phyloP scores from a whole-genome alignment of 352 stramenopile species.

The Aphanomyces euteiches region DNA sequence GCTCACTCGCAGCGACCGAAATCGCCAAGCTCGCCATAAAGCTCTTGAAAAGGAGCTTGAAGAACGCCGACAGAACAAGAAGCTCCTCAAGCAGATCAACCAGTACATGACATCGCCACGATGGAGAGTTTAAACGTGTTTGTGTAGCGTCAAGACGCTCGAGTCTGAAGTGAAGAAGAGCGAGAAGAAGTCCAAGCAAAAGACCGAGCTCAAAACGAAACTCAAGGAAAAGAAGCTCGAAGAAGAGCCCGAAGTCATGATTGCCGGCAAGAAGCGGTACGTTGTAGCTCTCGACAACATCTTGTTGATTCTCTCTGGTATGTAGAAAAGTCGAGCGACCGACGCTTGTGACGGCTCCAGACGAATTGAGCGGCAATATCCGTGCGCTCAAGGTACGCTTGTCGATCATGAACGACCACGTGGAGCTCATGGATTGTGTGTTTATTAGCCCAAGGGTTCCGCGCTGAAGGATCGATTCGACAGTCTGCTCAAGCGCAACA shows the following conservation, averaged over 20 bases:
- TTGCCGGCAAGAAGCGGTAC: conserved; percentile 72
- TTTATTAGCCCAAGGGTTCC: conserved; percentile 56
- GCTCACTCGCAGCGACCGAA: conserved; percentile 65
- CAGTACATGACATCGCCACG: conserved; percentile 41
- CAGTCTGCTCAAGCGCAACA: conserved; percentile 83
- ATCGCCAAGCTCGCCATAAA: conserved; percentile 77
- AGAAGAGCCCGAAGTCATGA: conserved; percentile 62
- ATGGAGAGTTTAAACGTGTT: neutral
- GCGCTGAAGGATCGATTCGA: conserved; percentile 79
- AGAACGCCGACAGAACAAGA: conserved; percentile 45
- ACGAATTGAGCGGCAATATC: conserved; percentile 77
- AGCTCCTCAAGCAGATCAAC: conserved; percentile 84
- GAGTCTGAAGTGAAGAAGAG: conserved; percentile 32
- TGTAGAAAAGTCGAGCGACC: conserved; percentile 69
- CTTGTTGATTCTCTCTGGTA: neutral
- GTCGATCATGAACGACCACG: neutral
- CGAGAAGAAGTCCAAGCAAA: conserved; percentile 60
- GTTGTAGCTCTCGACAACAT: conserved; percentile 1
- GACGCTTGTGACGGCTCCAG: conserved; percentile 66
- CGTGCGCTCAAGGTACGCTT: conserved; percentile 48
- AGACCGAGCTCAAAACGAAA: conserved; percentile 73
- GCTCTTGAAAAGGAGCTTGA: conserved; percentile 71
- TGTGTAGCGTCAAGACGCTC: conserved; percentile 25
- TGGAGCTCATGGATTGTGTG: neutral
- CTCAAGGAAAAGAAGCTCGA: conserved; percentile 71